phyloP scores from a whole-genome alignment of 2,329 filamentous ascomycete genomes.

The Alternaria ethzedia region DNA sequence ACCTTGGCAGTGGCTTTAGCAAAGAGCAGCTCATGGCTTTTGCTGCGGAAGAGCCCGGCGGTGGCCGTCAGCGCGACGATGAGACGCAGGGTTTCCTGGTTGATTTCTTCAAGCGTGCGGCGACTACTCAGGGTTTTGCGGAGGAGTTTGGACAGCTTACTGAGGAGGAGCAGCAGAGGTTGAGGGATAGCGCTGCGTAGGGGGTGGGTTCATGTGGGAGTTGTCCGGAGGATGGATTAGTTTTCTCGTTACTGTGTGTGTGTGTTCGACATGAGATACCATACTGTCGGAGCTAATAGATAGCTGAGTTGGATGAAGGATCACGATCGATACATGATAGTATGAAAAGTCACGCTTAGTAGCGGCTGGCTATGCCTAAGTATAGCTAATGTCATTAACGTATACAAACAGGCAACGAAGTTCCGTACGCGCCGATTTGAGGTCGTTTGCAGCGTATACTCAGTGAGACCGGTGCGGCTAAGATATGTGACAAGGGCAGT shows the following conservation, averaged over 20 bases:
- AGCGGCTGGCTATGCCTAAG: neutral
- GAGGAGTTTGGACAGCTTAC: constrained; percentile 63
- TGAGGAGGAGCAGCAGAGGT: constrained; percentile 60
- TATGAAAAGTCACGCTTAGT: neutral
- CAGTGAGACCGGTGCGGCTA: neutral
- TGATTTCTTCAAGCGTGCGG: constrained; percentile 74
- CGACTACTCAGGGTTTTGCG: constrained; percentile 61
- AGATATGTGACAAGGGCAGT: neutral
- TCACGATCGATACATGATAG: neutral
- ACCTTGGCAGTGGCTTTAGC: constrained; percentile 66
- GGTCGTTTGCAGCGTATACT: neutral
- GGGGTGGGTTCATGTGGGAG: neutral
- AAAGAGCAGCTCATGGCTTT: constrained; percentile 79
- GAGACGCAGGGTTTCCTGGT: constrained; percentile 86
- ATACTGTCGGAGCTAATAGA: neutral
- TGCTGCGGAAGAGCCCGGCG: constrained; percentile 60
- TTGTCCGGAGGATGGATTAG: neutral
- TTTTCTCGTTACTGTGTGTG: neutral
- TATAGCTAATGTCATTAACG: neutral
- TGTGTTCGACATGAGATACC: neutral
- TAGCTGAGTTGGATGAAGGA: neutral
- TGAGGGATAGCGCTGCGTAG: constrained; percentile 48
- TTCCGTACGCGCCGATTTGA: neutral
- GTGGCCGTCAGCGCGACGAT: constrained; percentile 75
- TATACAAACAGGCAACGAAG: neutral